Conservation (phyloP, 176 grass and related monocot genomes). For the Oropetium thomaeum region DNA sequence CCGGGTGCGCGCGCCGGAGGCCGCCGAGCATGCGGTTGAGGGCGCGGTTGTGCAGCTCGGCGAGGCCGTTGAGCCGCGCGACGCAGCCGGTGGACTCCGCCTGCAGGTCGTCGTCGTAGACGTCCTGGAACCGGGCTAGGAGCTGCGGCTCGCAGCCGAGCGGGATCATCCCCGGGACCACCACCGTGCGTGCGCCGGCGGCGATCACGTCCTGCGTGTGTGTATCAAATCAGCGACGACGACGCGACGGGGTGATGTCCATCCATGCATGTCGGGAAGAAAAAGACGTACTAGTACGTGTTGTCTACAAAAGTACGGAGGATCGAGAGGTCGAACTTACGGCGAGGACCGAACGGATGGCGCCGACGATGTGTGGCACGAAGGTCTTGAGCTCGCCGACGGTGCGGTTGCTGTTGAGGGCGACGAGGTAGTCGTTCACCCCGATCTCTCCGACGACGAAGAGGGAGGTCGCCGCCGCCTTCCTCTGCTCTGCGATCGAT, state of each 20-base stretch:
- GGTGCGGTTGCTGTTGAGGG: background rate
- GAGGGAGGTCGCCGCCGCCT: background rate
- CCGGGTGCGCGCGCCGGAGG: background rate
- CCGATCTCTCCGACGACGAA: constrained; percentile 5
- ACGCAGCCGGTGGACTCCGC: background rate
- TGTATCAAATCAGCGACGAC: too few relatives aligned
- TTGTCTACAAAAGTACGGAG: too few relatives aligned
- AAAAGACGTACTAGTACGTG: too few relatives aligned
- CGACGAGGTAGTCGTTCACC: background rate
- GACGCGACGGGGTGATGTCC: too few relatives aligned
- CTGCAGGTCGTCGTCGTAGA: too few relatives aligned
- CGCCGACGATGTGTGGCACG: background rate
- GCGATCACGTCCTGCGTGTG: background rate
- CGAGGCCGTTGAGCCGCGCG: background rate
- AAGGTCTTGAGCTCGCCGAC: background rate
- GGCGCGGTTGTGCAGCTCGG: background rate
- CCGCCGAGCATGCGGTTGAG: background rate
- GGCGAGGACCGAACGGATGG: background rate
- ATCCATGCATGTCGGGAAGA: too few relatives aligned
- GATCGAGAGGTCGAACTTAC: background rate
- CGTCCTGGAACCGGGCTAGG: background rate
- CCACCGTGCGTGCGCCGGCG: background rate
- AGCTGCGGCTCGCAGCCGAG: background rate
- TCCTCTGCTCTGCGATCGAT: background rate
- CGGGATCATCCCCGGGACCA: background rate